Evolutionary conservation across 129 eudicot species (phyloP).

Genomic region (Smallanthus sonchifolius): DNA sequence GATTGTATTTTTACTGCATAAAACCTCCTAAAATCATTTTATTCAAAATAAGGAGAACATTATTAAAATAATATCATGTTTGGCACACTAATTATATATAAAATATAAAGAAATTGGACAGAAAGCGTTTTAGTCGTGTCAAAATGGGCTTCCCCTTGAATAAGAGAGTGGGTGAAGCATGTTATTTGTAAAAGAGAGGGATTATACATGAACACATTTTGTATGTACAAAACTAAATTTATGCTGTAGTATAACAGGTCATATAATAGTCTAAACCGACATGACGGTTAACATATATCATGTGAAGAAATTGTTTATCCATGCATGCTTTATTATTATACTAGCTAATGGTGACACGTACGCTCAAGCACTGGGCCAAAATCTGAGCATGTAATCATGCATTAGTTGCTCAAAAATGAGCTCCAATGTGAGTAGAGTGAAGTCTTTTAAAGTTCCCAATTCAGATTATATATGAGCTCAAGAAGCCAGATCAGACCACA

Average conservation of each 20-base stretch:
- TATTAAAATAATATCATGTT: not conserved
- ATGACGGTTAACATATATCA: not conserved
- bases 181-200: not conserved
- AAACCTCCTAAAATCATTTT: not conserved
- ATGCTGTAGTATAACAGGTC: not conserved
- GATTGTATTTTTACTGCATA: not conserved
- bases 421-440: not conserved
- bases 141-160: not conserved
- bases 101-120: not conserved
- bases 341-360: slow-evolving; percentile 2
- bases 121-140: not conserved
- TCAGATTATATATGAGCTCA: slow-evolving; percentile 5
- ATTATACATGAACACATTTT: not conserved
- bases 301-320: not conserved
- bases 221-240: not conserved
- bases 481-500: not conserved
- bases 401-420: not conserved
- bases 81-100: not conserved
- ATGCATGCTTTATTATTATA: not conserved
- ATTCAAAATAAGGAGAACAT: not conserved
- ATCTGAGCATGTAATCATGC: not conserved
- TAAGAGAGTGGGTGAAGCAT: not conserved
- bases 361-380: not conserved
- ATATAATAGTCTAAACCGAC: slow-evolving; percentile 5
- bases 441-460: not conserved